Conservation (phyloP, 306 rosid genomes). For the Pterocarpus macrocarpus region DNA sequence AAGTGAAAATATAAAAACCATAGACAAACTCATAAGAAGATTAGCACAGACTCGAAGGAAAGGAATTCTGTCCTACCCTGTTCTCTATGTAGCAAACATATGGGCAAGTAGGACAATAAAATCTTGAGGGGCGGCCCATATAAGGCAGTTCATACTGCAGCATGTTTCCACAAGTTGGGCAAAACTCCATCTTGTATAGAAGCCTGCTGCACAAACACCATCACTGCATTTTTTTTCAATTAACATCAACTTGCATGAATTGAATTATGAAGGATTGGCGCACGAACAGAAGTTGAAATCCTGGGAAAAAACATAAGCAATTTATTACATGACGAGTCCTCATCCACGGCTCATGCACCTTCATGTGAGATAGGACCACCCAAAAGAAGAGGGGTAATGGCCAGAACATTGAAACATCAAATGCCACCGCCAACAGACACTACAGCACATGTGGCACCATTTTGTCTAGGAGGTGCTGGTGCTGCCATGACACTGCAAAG, state of each 20-base stretch:
- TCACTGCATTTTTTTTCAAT: conserved; percentile 7
- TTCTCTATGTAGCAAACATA: conserved; percentile 61
- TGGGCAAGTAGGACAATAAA: conserved; percentile 71
- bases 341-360: too few relatives aligned
- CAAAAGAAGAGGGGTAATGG: too few relatives aligned
- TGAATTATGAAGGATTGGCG: too few relatives aligned
- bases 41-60: background rate
- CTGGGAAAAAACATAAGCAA: too few relatives aligned
- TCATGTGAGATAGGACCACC: too few relatives aligned
- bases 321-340: too few relatives aligned
- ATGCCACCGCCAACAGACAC: too few relatives aligned
- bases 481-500: too few relatives aligned
- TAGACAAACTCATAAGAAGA: background rate
- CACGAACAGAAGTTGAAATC: too few relatives aligned
- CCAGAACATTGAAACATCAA: too few relatives aligned
- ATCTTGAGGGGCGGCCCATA: conserved; percentile 62
- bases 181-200: conserved; percentile 64
- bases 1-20: conserved; percentile 42
- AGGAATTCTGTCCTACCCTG: conserved; percentile 39
- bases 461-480: too few relatives aligned
- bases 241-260: background rate
- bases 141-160: conserved; percentile 65
- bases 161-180: conserved; percentile 73
- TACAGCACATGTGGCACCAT: too few relatives aligned
- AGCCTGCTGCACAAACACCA: conserved; percentile 16